Base-by-base conservation (phyloP, 2,329 filamentous ascomycete genomes). In the Colletotrichum navitas region DNA sequence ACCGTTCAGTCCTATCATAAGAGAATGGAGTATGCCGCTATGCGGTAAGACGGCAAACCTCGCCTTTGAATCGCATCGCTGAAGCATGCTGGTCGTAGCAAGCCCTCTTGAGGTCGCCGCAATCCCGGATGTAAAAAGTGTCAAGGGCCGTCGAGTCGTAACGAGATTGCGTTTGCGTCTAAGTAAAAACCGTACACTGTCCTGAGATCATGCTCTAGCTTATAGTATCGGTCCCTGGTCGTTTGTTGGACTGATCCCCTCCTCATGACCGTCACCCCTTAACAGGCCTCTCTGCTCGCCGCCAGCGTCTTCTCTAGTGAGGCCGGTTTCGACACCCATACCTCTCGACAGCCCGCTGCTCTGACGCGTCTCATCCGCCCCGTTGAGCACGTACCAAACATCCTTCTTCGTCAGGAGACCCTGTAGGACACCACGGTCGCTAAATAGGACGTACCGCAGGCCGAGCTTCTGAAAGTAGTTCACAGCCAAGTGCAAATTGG, bases 351-450 rank as follows among this genome's bases (percentile, higher is more conserved):
- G 49, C 10, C 77, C 78, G 63, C 77, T 78, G 5, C 80, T 84
- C 26, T 85, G 82, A 34, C 86, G 83, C 66, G 88, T 88, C 79
- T 91, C 89, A 74, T 92, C 91, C 12, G 90, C 90, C 52, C 92
- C 93, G 78, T 97, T 94, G 56, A 98, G 85, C 49, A 98, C 91
- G 80, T 94, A 95, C 93, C 95, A 98, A 43, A 97, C 91, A 82
- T 99, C 96, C 84, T 99, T 99, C 85, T 98, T 98, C 26, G 96
- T 99, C 75, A 98, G 84, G 59, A 99, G 81, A 0, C 96, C 96
- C 80, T 94, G 91, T 49, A 99, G 83, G 61, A 89, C 89, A 26
- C 96, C 96, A 60, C 91, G 89, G 75, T 98, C 93, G 49, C 90
- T 90, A 79, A 98, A 97, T 3, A 98, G 83, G 6, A 99, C 90